These are phyloP conservation scores for Phaeosphaeria sp. DNA, from an alignment of 2,329 filamentous ascomycete genomes.

Conservation along the genomic window DNA sequence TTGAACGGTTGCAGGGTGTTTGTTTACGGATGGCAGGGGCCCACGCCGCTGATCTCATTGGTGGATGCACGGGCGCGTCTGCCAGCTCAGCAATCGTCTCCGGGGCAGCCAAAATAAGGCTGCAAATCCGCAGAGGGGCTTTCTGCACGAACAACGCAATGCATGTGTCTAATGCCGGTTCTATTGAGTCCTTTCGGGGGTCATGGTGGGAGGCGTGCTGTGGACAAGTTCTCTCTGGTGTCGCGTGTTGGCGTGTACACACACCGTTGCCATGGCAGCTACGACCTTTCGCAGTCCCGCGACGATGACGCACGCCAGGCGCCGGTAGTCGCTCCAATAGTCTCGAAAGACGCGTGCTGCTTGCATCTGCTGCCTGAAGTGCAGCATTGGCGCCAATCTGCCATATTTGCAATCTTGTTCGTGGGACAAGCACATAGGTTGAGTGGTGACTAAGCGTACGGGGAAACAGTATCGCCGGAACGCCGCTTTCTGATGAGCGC, in stretches of 20 bases:
- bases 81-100: slow-evolving; percentile 36
- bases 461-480: slow-evolving; percentile 10
- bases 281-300: not conserved
- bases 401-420: not conserved
- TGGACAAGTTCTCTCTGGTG: not conserved
- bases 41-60: slow-evolving; percentile 34
- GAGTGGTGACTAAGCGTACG: slow-evolving; percentile 2
- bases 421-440: not conserved
- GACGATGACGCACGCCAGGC: not conserved
- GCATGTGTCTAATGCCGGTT: not conserved
- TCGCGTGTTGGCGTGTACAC: not conserved
- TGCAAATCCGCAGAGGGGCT: not conserved
- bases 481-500: slow-evolving; percentile 16
- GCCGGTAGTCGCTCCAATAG: not conserved
- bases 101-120: slow-evolving; percentile 33
- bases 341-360: not conserved
- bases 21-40: slow-evolving; percentile 34
- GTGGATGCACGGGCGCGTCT: slow-evolving; percentile 27
- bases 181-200: not conserved
- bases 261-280: slow-evolving; percentile 15
- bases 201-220: not conserved
- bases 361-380: not conserved
- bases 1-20: slow-evolving; percentile 20
- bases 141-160: slow-evolving; percentile 3
- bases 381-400: not conserved